Base-by-base conservation (phyloP, 129 eudicot species). In the Silybum marianum region DNA sequence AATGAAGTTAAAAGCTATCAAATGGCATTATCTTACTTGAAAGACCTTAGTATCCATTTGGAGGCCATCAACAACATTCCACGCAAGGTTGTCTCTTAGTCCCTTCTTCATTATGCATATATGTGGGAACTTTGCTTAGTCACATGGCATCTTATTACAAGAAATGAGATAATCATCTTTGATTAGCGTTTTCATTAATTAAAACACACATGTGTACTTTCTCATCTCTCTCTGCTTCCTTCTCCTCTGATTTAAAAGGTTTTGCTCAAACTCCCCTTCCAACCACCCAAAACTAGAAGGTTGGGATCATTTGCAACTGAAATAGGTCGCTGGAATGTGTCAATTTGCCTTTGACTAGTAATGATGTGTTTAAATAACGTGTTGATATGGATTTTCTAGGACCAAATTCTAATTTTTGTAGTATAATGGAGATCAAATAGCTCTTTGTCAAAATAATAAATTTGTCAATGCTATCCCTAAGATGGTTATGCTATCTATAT, bases 1-100 rank as follows among this genome's bases (percentile, higher is more conserved):
- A 93, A 87, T 83, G 97, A 86, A 79, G 77, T 74, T 69, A 87
- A 82, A 86, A 74, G 87, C 85, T 83, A 89, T 58, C 91, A 88
- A 80, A 76, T 81, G 77, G 86, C 89, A 30, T 82, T 90, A 14
- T 24, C 74, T 84, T 83, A 89, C 84, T 85, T 95, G 86, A 89
- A 91, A 86, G 95, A 89, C 83, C 88, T 95, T 88, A 88, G 85
- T 65, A 84, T 74, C 74, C 99, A 95, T 85, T 84, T 95, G 44
- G 99, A 95, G 75, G 97, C 98, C 54, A 85, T 95, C 82, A 90
- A 74, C 70, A 91, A 76, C 78, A 84, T 85, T 84, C 88, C 98
- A 22, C 97, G 98, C 83, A 95, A 95, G 99, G 99, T 95, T 84
- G 18, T 36, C 26, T 83, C 7, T 39, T 77, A 24, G 13, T 13